Conservation (phyloP, 345 rosid genomes). For the Eucalyptus tenuipes region DNA sequence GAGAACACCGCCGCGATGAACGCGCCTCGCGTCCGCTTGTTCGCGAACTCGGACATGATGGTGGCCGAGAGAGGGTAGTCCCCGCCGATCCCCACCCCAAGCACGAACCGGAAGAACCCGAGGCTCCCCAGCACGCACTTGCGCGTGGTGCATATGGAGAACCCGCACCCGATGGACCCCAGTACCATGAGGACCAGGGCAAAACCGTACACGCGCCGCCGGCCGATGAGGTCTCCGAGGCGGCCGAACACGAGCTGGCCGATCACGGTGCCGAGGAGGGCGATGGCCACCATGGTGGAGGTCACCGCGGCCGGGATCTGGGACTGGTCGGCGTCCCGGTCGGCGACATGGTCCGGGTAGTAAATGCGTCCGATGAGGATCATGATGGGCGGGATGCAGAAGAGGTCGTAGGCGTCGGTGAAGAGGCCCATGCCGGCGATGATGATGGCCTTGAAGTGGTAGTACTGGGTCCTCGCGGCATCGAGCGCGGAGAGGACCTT, state of each 20-base stretch:
- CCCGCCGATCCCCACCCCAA: constrained; percentile 60
- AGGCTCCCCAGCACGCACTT: constrained; percentile 39
- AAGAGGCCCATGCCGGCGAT: constrained; percentile 54
- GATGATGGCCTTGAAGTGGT: constrained; percentile 47
- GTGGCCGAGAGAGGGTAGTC: constrained; percentile 72
- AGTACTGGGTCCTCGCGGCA: constrained; percentile 24
- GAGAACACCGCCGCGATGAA: constrained; percentile 59
- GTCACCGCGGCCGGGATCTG: not conserved
- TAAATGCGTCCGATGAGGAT: constrained; percentile 19
- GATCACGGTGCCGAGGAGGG: constrained; percentile 39
- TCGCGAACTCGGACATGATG: constrained; percentile 70
- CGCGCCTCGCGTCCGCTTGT: constrained; percentile 49
- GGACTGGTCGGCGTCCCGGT: not conserved
- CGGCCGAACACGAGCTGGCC: constrained; percentile 49
- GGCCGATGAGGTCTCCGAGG: constrained; percentile 40
- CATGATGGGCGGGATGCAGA: constrained; percentile 36
- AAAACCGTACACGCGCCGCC: constrained; percentile 43
- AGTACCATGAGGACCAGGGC: constrained; percentile 33
- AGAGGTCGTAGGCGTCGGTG: constrained; percentile 47
- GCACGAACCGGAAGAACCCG: constrained; percentile 33
- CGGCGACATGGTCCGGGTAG: constrained; percentile 1
- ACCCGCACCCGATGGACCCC: constrained; percentile 47
- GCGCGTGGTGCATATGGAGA: constrained; percentile 37
- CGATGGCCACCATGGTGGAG: constrained; percentile 18
- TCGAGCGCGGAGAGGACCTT: constrained; percentile 38